Percentiles rank a stretch among this genome's conserved stretches.
phyloP scores from a whole-genome alignment of 2,329 filamentous ascomycete genomes.

The Calonectria ilicicola region DNA sequence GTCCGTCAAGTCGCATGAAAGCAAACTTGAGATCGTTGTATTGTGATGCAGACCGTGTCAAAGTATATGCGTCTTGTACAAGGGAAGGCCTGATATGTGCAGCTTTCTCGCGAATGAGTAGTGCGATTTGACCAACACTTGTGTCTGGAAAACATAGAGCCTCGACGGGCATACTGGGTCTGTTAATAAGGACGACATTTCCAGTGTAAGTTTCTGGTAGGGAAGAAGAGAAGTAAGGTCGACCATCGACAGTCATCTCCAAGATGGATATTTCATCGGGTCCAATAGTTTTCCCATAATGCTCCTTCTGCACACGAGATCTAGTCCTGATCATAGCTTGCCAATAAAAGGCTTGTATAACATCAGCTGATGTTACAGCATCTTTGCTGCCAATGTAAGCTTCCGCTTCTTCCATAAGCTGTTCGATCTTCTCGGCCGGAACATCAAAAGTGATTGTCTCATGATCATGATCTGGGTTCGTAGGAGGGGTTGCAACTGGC shows the following conservation, averaged over 20 bases:
- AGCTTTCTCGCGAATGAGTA: constrained; percentile 38
- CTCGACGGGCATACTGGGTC: constrained; percentile 37
- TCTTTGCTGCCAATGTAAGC: constrained; percentile 39
- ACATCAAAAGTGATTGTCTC: constrained; percentile 43
- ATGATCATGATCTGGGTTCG: constrained; percentile 40
- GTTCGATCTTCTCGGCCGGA: constrained; percentile 42
- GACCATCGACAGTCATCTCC: constrained; percentile 48
- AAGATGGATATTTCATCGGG: constrained; percentile 46
- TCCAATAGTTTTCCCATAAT: constrained; percentile 24
- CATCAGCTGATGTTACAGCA: constrained; percentile 47
- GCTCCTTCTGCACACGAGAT: constrained; percentile 44
- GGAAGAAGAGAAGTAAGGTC: constrained; percentile 44
- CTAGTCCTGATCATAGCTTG: constrained; percentile 48
- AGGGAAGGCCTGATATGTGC: constrained; percentile 39
- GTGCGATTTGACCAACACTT: constrained; percentile 40
- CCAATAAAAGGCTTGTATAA: constrained; percentile 55
- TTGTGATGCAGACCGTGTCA: constrained; percentile 28
- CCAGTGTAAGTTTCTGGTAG: constrained; percentile 45
- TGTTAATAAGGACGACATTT: constrained; percentile 39
- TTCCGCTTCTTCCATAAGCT: constrained; percentile 45
- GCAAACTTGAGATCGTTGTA: not conserved
- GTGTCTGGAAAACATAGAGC: constrained; percentile 41
- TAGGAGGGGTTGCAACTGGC: constrained; percentile 24
- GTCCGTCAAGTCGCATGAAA: not conserved
- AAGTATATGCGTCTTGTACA: constrained; percentile 44